A percentile compares a stretch with the other conserved stretches of the same genome.
These are phyloP conservation scores for Clohesyomyces aquaticus DNA, from an alignment of 495 filamentous ascomycete species.

Conservation along the genomic window DNA sequence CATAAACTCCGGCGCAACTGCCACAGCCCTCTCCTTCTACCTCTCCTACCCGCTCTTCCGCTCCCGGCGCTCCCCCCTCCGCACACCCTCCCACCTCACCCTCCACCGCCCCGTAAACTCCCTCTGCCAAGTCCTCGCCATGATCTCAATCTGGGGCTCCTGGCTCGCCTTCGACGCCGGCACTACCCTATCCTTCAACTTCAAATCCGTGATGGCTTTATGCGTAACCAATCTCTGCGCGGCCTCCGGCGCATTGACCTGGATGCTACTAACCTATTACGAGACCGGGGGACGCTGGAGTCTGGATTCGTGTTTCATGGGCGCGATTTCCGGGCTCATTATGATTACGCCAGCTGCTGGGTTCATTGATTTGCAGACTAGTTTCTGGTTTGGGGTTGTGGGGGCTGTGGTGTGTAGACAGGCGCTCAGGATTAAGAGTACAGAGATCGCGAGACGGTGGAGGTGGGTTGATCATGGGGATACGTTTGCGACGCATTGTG, in stretches of 20 bases:
- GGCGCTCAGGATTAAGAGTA: constrained; percentile 55
- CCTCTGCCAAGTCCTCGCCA: constrained; percentile 48
- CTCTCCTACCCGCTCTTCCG: constrained; percentile 53
- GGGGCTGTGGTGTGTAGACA: constrained; percentile 53
- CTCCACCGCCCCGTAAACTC: constrained; percentile 56
- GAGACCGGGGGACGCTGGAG: constrained; percentile 55
- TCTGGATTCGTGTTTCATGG: constrained; percentile 55
- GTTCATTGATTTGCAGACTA: constrained; percentile 52
- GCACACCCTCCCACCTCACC: constrained; percentile 50
- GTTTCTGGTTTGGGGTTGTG: constrained; percentile 53
- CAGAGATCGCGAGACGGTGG: constrained; percentile 45
- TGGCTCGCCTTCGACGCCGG: constrained; percentile 52
- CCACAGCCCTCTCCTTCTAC: constrained; percentile 51
- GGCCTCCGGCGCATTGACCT: constrained; percentile 53
- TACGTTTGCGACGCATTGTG: constrained; percentile 54
- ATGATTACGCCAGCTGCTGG: constrained; percentile 56
- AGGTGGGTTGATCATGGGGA: constrained; percentile 55
- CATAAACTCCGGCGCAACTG: constrained; percentile 53
- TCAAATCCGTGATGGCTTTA: constrained; percentile 54
- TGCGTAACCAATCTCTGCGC: constrained; percentile 58
- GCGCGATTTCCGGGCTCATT: constrained; percentile 56
- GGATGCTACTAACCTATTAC: constrained; percentile 53
- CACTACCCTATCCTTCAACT: constrained; percentile 52
- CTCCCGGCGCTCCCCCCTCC: constrained; percentile 47
- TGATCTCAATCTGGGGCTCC: constrained; percentile 42